Percentiles rank a stretch among this genome's conserved stretches.
These are phyloP conservation scores for Cercospora canescens DNA, from an alignment of 2,329 filamentous ascomycete species.

Conservation along the genomic window DNA sequence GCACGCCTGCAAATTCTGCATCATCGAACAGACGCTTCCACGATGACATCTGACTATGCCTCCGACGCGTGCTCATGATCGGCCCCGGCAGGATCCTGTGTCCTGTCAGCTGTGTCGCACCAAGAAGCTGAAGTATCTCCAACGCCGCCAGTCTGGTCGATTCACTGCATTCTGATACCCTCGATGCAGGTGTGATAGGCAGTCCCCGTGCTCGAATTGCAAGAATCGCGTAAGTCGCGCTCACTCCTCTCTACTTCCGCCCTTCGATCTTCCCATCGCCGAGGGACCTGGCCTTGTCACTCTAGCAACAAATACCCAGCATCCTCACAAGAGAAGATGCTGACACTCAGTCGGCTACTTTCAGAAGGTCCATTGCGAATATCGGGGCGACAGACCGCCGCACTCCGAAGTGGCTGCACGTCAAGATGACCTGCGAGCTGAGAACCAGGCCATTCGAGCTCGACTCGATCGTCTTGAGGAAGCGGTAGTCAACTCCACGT, in stretches of 20 bases:
- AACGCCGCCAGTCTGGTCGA: neutral
- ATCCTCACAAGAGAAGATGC: no score
- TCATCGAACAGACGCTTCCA: neutral
- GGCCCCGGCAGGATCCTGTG: constrained; percentile 29
- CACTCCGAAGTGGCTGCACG: neutral
- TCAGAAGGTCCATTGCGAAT: constrained; percentile 22
- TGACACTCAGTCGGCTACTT: neutral
- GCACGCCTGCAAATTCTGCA: neutral
- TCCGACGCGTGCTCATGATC: constrained; percentile 3
- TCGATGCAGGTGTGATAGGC: constrained; percentile 19
- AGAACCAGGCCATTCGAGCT: constrained; percentile 22
- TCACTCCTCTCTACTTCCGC: neutral
- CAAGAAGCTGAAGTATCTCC: constrained; percentile 15
- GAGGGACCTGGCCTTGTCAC: neutral
- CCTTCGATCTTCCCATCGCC: neutral
- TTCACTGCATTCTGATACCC: neutral
- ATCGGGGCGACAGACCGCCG: constrained; percentile 10
- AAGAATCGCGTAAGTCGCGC: neutral
- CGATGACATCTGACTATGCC: constrained; percentile 10
- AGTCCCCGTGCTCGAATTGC: constrained; percentile 30
- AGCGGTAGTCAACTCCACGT: constrained; percentile 12
- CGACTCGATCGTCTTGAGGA: constrained; percentile 24
- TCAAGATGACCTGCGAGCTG: constrained; percentile 16
- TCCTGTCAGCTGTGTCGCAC: constrained; percentile 26
- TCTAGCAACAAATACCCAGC: no score